phyloP scores from a whole-genome alignment of 495 filamentous ascomycete genomes.

The Lindgomyces ingoldianus region DNA sequence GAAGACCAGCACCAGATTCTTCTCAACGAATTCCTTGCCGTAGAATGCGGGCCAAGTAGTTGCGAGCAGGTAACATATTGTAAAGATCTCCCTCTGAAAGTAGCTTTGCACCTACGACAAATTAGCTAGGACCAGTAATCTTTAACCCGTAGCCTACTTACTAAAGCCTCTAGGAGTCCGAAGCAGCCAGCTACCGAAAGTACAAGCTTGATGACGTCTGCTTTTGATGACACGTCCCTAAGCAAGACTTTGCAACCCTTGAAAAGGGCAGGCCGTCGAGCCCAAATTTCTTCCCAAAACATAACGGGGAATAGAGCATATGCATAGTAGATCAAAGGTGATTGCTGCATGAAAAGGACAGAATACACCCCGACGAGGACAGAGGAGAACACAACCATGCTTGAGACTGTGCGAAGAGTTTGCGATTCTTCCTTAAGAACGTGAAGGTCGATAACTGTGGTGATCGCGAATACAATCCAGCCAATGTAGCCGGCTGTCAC shows the following conservation, averaged over 20 bases:
- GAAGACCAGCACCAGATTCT: slow-evolving; percentile 61
- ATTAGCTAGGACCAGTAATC: slow-evolving; percentile 1
- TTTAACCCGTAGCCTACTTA: slow-evolving; percentile 49
- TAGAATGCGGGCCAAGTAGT: slow-evolving; percentile 77
- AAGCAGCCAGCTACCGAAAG: slow-evolving; percentile 68
- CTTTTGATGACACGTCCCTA: slow-evolving; percentile 61
- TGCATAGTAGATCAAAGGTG: slow-evolving; percentile 83
- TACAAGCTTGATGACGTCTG: slow-evolving; percentile 56
- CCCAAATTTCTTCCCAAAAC: slow-evolving; percentile 97
- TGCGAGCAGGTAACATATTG: slow-evolving; percentile 72
- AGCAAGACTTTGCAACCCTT: slow-evolving; percentile 71
- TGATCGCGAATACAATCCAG: slow-evolving; percentile 94
- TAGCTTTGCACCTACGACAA: slow-evolving; percentile 71
- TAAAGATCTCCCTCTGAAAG: slow-evolving; percentile 85
- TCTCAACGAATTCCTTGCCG: slow-evolving; percentile 67
- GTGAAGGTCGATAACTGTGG: slow-evolving; percentile 86
- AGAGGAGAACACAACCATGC: slow-evolving; percentile 70
- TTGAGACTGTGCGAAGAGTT: slow-evolving; percentile 63
- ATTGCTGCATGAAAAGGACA: slow-evolving; percentile 74
- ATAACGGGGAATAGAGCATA: slow-evolving; percentile 89
- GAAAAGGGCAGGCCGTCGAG: slow-evolving; percentile 66
- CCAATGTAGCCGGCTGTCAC: slow-evolving; percentile 93
- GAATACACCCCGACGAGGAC: slow-evolving; percentile 74
- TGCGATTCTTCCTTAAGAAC: slow-evolving; percentile 74
- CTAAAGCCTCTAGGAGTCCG: slow-evolving; percentile 76